Percentiles rank a stretch among this genome's conserved stretches.
phyloP scores from a whole-genome alignment of 805 yeast genomes.

The Blastobotrys robertii region DNA sequence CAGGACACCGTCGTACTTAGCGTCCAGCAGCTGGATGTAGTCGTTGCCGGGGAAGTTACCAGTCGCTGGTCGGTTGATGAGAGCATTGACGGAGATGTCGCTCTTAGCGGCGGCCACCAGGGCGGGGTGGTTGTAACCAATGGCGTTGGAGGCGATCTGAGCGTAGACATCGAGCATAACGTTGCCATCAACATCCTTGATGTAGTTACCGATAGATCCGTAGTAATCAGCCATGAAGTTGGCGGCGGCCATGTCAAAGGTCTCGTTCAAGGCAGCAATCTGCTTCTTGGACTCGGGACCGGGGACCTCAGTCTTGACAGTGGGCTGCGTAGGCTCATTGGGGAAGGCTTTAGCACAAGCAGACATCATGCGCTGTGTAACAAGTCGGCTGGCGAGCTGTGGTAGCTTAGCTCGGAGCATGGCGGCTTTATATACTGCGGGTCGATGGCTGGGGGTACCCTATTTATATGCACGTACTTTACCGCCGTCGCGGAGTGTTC shows the following conservation, averaged over 20 bases:
- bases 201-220: slow-evolving; percentile 69
- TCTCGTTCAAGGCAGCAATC: slow-evolving; percentile 44
- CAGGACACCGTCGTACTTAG: slow-evolving; percentile 41
- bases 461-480: too few relatives aligned
- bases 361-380: slow-evolving; percentile 1
- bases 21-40: slow-evolving; percentile 34
- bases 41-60: slow-evolving; percentile 74
- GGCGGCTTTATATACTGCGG: too few relatives aligned
- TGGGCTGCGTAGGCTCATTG: slow-evolving; percentile 67
- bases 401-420: too few relatives aligned
- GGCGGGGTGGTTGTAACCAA: slow-evolving; percentile 80
- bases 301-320: slow-evolving; percentile 55
- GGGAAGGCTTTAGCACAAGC: slow-evolving; percentile 40
- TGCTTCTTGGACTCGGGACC: slow-evolving; percentile 60
- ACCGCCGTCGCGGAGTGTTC: too few relatives aligned
- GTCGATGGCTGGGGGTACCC: too few relatives aligned
- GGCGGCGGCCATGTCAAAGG: slow-evolving; percentile 63
- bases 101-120: slow-evolving; percentile 58
- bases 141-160: slow-evolving; percentile 76
- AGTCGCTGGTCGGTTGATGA: slow-evolving; percentile 76
- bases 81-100: slow-evolving; percentile 59
- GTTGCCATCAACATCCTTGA: slow-evolving; percentile 76
- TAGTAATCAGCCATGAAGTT: slow-evolving; percentile 70
- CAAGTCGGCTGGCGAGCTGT: neutral
- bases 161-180: slow-evolving; percentile 63